phyloP scores from a whole-genome alignment of 2,329 filamentous ascomycete species.

The Acephala macrosclerotiorum region DNA sequence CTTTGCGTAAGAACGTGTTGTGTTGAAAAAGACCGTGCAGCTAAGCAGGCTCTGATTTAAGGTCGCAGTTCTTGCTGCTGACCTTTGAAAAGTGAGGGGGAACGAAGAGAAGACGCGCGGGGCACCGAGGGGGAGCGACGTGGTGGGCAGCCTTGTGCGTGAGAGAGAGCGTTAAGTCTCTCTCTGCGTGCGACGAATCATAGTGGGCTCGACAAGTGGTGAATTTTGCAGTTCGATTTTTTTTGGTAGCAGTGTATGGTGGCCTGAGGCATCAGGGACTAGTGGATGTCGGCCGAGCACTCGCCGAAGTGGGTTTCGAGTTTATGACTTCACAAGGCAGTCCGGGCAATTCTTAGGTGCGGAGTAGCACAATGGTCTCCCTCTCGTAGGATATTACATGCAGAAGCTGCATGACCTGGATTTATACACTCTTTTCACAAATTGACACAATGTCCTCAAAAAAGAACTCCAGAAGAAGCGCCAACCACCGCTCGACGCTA shows the following conservation, averaged over 20 bases:
- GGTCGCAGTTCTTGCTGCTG: slow-evolving; percentile 57
- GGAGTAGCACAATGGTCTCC: background rate
- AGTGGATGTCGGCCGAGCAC: background rate
- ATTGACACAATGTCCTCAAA: slow-evolving; percentile 38
- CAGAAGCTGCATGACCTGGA: slow-evolving; percentile 3
- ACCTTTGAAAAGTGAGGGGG: slow-evolving; percentile 57
- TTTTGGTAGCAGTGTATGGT: background rate
- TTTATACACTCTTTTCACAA: background rate
- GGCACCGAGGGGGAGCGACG: slow-evolving; percentile 41
- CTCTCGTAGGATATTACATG: background rate
- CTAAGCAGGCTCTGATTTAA: slow-evolving; percentile 44
- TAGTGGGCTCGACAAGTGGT: background rate
- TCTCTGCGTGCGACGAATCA: slow-evolving; percentile 37
- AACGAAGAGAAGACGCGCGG: slow-evolving; percentile 56
- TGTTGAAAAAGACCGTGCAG: slow-evolving; percentile 52
- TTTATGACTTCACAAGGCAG: background rate
- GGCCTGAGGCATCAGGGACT: background rate
- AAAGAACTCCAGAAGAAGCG: slow-evolving; percentile 38
- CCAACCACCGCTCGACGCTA: slow-evolving; percentile 67
- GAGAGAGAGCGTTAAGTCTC: slow-evolving; percentile 32
- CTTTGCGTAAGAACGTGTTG: slow-evolving; percentile 65
- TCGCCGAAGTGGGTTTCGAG: too few species aligned
- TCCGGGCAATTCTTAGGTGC: background rate
- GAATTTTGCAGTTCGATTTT: slow-evolving; percentile 14
- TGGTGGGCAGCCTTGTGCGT: slow-evolving; percentile 40